Conservation (phyloP, 139 green algal genomes). For the Micractinium sp. region DNA sequence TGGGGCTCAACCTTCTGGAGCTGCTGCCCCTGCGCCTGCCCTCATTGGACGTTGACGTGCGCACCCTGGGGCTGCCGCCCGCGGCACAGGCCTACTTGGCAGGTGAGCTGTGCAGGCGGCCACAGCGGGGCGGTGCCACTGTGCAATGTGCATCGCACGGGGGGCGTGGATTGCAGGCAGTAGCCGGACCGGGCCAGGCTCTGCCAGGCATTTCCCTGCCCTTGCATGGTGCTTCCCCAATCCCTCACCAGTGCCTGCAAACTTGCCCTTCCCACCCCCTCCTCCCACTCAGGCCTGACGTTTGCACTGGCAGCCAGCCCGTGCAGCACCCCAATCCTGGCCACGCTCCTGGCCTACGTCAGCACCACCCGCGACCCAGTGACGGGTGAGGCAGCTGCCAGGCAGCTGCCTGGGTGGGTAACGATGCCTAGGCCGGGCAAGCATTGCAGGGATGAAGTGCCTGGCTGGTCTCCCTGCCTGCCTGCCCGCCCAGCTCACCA, state of each 20-base stretch:
- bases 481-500: no score
- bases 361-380: conserved; percentile 67
- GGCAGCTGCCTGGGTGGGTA: neutral
- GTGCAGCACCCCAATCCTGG: conserved; percentile 95
- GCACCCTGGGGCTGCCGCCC: conserved; percentile 51
- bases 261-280: no score
- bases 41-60: conserved; percentile 83
- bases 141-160: no score
- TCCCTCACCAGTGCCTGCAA: neutral
- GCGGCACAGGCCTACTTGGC: conserved; percentile 84
- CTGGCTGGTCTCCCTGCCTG: no score
- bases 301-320: conserved; percentile 97
- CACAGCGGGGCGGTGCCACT: no score
- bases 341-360: conserved; percentile 93
- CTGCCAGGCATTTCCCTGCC: neutral
- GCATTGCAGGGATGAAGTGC: neutral
- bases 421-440: neutral
- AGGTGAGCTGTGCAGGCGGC: neutral
- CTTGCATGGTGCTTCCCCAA: neutral
- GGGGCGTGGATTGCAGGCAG: no score
- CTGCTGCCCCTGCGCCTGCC: conserved; percentile 82
- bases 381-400: conserved; percentile 20
- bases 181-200: no score
- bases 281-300: conserved; percentile 69
- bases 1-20: conserved; percentile 96